Conservation (phyloP, 1,284 basidiomycete genomes). For the Apiotrichum akiyoshidainum region DNA sequence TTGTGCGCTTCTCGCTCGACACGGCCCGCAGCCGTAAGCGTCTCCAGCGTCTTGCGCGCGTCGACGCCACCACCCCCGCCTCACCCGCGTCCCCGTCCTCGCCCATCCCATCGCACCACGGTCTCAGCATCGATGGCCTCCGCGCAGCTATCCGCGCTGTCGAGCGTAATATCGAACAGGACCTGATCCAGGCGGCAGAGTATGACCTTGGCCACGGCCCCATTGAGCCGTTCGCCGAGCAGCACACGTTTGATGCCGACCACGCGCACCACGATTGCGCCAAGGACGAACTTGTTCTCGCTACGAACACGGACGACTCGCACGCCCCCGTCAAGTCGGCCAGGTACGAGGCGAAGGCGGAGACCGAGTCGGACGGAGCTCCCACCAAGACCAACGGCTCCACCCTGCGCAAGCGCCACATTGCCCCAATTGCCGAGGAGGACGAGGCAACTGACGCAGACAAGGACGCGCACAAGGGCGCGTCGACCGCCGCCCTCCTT, state of each 20-base stretch:
- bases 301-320: no score
- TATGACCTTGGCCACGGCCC: neutral
- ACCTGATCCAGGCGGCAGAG: conserved; percentile 31
- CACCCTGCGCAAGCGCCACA: no score
- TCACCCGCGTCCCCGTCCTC: neutral
- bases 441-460: no score
- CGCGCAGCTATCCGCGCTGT: conserved; percentile 34
- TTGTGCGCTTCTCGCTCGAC: conserved; percentile 35
- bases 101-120: conserved; percentile 23
- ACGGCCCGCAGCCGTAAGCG: conserved; percentile 30
- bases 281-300: neutral
- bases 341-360: no score
- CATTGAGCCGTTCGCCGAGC: neutral
- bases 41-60: conserved; percentile 33
- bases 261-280: neutral
- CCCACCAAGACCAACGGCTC: no score
- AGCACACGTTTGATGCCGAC: neutral
- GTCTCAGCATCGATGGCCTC: conserved; percentile 32
- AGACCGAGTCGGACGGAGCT: no score
- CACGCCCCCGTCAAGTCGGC: no score
- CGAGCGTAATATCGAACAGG: conserved; percentile 37
- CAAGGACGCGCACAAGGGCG: no score
- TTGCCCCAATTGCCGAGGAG: no score
- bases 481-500: no score
- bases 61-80: neutral